These are phyloP conservation scores for Fusarium hainanense DNA, from an alignment of 2,329 filamentous ascomycete genomes.

Conservation along the genomic window DNA sequence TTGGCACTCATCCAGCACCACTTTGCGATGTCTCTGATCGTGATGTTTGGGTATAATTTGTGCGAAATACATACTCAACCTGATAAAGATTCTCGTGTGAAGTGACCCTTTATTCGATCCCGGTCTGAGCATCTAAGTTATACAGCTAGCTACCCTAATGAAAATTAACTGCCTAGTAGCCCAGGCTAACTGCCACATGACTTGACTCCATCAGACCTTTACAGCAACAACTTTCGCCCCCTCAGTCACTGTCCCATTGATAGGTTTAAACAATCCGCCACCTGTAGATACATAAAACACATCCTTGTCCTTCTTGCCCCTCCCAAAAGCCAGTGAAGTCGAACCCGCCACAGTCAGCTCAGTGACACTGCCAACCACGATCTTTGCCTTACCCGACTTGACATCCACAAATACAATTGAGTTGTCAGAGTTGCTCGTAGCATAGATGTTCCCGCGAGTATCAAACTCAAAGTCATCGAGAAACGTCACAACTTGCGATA, in stretches of 20 bases:
- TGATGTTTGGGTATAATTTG: too few relatives aligned
- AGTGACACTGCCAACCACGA: constrained; percentile 21
- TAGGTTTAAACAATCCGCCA: constrained; percentile 31
- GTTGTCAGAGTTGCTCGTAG: constrained; percentile 38
- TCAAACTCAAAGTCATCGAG: constrained; percentile 43
- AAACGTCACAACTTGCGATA: constrained; percentile 20
- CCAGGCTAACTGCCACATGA: accelerated
- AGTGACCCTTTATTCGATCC: too few relatives aligned
- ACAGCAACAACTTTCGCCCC: constrained; percentile 39
- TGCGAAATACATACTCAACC: too few relatives aligned
- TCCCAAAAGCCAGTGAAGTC: constrained; percentile 36
- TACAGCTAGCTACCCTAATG: too few relatives aligned
- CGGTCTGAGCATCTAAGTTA: too few relatives aligned
- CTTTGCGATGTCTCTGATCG: too few relatives aligned
- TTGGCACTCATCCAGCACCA: too few relatives aligned
- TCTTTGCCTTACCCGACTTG: constrained; percentile 22
- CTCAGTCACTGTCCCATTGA: constrained; percentile 29
- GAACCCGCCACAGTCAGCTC: constrained; percentile 39
- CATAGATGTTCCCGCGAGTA: constrained; percentile 35
- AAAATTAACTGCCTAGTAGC: too few relatives aligned
- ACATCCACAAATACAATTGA: constrained; percentile 30
- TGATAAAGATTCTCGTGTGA: too few relatives aligned
- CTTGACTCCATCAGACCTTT: background rate
- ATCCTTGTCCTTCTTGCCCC: constrained; percentile 17
- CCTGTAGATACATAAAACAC: constrained; percentile 29